Evolutionary conservation across 805 yeast species (phyloP).

Genomic region (Starmerella stigmatis): DNA sequence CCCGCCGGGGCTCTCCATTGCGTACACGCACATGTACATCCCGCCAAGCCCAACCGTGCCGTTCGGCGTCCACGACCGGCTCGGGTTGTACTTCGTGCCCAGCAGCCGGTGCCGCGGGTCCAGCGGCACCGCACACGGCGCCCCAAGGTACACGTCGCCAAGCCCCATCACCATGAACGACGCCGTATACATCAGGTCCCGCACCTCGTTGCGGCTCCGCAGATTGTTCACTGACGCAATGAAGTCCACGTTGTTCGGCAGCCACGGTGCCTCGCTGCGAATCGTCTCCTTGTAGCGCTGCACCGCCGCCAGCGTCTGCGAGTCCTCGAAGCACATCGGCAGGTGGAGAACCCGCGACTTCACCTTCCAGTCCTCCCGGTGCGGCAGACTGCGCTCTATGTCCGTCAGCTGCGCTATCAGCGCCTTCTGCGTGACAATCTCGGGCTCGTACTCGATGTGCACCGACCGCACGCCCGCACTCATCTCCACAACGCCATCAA

Average conservation of each 20-base stretch:
- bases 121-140: slow-evolving; percentile 96
- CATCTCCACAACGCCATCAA: slow-evolving; percentile 83
- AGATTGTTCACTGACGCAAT: slow-evolving; percentile 81
- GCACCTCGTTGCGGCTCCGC: slow-evolving; percentile 54
- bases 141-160: slow-evolving; percentile 95
- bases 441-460: slow-evolving; percentile 69
- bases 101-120: slow-evolving; percentile 91
- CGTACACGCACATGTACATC: slow-evolving; percentile 96
- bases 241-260: slow-evolving; percentile 95
- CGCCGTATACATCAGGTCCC: slow-evolving; percentile 79
- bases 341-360: slow-evolving; percentile 70
- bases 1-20: slow-evolving; percentile 98
- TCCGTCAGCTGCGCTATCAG: slow-evolving; percentile 57
- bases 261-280: slow-evolving; percentile 89
- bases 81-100: slow-evolving; percentile 92
- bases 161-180: slow-evolving; percentile 85
- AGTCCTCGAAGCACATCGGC: slow-evolving; percentile 96
- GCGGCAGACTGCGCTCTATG: slow-evolving; percentile 34
- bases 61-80: slow-evolving; percentile 89
- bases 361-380: slow-evolving; percentile 69
- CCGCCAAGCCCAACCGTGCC: slow-evolving; percentile 99
- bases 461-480: slow-evolving; percentile 96
- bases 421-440: slow-evolving; percentile 47
- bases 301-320: slow-evolving; percentile 79
- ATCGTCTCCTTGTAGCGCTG: slow-evolving; percentile 87